Evolutionary conservation across 2,329 filamentous ascomycete genomes (phyloP).

Genomic region (Esteya vermicola): DNA sequence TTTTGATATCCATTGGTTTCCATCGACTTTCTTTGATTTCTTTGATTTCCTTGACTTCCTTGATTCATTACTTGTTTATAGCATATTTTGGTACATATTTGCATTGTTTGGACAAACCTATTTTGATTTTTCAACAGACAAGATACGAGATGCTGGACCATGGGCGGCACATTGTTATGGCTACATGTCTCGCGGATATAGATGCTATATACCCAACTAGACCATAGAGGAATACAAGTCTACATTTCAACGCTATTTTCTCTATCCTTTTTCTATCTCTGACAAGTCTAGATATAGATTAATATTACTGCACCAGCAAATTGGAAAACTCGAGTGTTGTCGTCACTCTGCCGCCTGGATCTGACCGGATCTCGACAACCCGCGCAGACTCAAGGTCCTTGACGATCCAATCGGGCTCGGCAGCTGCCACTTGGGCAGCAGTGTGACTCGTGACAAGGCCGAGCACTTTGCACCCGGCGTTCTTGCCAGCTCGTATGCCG

Average conservation of each 20-base stretch:
- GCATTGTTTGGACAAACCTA: too few species aligned
- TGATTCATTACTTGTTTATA: too few species aligned
- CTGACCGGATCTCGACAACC: conserved; percentile 41
- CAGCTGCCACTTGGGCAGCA: conserved; percentile 53
- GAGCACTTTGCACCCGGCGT: conserved; percentile 71
- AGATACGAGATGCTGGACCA: too few species aligned
- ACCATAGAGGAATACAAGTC: too few species aligned
- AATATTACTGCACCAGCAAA: conserved; percentile 23
- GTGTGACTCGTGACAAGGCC: conserved; percentile 78
- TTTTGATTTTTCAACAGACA: too few species aligned
- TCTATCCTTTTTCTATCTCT: not conserved
- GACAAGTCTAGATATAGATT: not conserved
- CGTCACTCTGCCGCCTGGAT: not conserved
- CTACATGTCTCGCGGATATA: too few species aligned
- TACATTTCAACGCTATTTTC: not conserved
- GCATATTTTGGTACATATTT: too few species aligned
- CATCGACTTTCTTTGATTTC: too few species aligned
- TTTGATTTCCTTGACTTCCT: too few species aligned
- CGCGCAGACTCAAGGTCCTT: conserved; percentile 62
- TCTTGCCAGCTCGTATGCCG: conserved; percentile 71
- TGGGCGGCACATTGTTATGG: too few species aligned
- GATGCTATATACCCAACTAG: too few species aligned
- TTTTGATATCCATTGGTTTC: too few species aligned
- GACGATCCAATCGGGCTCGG: conserved; percentile 81
- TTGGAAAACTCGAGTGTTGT: conserved; percentile 51